phyloP scores from a whole-genome alignment of 73 alveolate genomes.

The Blepharisma stoltei region DNA sequence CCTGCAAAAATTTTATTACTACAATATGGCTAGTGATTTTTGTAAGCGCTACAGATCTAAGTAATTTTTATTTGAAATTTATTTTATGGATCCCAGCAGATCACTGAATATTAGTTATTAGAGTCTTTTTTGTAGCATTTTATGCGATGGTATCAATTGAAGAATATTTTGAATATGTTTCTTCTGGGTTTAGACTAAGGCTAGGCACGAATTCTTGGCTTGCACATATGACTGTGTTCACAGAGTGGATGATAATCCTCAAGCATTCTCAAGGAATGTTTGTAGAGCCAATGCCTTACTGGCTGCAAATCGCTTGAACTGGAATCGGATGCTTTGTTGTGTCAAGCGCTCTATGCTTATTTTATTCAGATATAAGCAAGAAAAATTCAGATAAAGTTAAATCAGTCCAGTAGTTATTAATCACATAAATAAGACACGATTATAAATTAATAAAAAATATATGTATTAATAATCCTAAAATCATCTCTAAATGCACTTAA shows the following conservation, averaged over 20 bases:
- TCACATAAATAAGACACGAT: too few species aligned
- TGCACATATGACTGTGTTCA: background rate
- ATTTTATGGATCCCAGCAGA: slow-evolving; percentile 60
- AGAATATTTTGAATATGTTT: slow-evolving; percentile 47
- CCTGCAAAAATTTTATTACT: slow-evolving; percentile 33
- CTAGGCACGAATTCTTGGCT: slow-evolving; percentile 42
- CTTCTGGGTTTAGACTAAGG: slow-evolving; percentile 37
- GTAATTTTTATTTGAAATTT: slow-evolving; percentile 59
- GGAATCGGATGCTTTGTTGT: background rate
- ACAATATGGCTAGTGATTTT: background rate
- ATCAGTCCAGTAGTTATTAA: too few species aligned
- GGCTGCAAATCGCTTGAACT: slow-evolving; percentile 24
- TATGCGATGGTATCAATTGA: slow-evolving; percentile 48
- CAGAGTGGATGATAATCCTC: slow-evolving; percentile 12
- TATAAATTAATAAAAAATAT: too few species aligned
- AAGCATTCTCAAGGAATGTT: slow-evolving; percentile 26
- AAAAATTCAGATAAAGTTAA: background rate
- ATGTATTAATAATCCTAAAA: too few species aligned
- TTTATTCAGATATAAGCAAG: slow-evolving; percentile 14
- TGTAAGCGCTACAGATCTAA: slow-evolving; percentile 49
- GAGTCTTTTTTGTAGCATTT: slow-evolving; percentile 62
- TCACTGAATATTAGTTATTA: slow-evolving; percentile 34
- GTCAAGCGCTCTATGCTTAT: background rate
- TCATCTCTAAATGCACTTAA: too few species aligned
- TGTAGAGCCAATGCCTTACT: slow-evolving; percentile 12